Percentiles rank a stretch among this genome's conserved stretches.
phyloP scores from a whole-genome alignment of 331 rosid species.

The Cydonia oblonga region DNA sequence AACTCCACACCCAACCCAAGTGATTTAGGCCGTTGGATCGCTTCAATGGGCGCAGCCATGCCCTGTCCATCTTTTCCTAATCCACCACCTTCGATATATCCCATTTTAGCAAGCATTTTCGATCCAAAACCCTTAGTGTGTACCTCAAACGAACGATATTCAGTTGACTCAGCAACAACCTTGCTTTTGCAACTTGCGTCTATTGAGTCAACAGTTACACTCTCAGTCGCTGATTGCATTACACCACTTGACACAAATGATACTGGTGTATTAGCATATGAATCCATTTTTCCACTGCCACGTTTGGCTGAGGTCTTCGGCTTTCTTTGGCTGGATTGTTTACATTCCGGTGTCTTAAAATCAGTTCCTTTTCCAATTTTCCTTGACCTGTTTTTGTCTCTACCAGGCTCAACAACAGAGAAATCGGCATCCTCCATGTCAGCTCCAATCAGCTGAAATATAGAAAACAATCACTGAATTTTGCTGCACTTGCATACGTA shows the following conservation, averaged over 20 bases:
- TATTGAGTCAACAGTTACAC: slow-evolving; percentile 15
- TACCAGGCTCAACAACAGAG: slow-evolving; percentile 32
- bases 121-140: slow-evolving; percentile 95
- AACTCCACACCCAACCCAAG: slow-evolving; percentile 84
- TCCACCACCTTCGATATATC: slow-evolving; percentile 60
- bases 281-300: slow-evolving; percentile 32
- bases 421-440: slow-evolving; percentile 56
- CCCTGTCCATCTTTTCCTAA: slow-evolving; percentile 88
- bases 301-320: slow-evolving; percentile 25
- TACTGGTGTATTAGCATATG: slow-evolving; percentile 58
- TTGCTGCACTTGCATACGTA: neutral
- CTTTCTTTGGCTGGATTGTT: slow-evolving; percentile 22
- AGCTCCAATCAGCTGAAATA: slow-evolving; percentile 58
- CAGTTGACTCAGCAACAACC: slow-evolving; percentile 24
- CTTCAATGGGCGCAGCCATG: slow-evolving; percentile 71
- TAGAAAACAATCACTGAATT: neutral
- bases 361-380: slow-evolving; percentile 32
- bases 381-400: slow-evolving; percentile 28
- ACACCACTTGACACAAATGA: slow-evolving; percentile 69
- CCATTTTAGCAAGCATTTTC: slow-evolving; percentile 95
- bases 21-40: slow-evolving; percentile 67
- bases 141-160: slow-evolving; percentile 56
- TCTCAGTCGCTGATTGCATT: slow-evolving; percentile 39
- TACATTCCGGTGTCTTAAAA: slow-evolving; percentile 17
- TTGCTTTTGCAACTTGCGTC: slow-evolving; percentile 19